A percentile compares a stretch with the other conserved stretches of the same genome.
Conservation (phyloP, 169 alveolate genomes). For the Plasmodium coatneyi region DNA sequence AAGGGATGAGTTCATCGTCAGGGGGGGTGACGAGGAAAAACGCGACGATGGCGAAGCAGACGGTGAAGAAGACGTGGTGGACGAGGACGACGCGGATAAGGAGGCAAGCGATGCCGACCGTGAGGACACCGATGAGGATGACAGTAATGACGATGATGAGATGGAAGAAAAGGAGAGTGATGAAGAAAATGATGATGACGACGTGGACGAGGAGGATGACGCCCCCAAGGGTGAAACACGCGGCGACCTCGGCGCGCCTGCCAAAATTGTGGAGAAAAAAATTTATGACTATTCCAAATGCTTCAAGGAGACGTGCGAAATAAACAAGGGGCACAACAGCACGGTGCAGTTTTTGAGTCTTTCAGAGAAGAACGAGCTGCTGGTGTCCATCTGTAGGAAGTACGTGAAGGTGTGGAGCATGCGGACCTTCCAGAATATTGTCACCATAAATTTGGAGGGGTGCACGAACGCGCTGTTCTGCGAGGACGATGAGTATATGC, state of each 20-base stretch:
- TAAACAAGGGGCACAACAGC: slow-evolving; percentile 80
- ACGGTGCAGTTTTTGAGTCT: slow-evolving; percentile 76
- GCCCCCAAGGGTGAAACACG: slow-evolving; percentile 14
- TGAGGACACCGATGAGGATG: neutral
- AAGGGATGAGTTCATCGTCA: slow-evolving; percentile 57
- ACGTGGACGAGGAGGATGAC: neutral
- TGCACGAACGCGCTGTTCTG: slow-evolving; percentile 78
- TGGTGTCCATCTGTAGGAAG: slow-evolving; percentile 81
- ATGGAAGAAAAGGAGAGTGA: neutral
- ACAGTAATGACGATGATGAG: neutral
- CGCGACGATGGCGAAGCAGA: slow-evolving; percentile 23
- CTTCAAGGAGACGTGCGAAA: slow-evolving; percentile 76
- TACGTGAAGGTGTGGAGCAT: slow-evolving; percentile 81
- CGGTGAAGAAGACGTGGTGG: slow-evolving; percentile 11
- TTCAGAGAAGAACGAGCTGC: slow-evolving; percentile 78
- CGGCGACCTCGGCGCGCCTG: neutral
- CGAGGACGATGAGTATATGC: slow-evolving; percentile 74
- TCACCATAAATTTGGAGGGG: slow-evolving; percentile 76
- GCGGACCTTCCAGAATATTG: slow-evolving; percentile 75
- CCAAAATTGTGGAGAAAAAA: slow-evolving; percentile 62
- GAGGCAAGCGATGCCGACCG: slow-evolving; percentile 42
- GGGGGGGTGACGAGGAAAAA: slow-evolving; percentile 33
- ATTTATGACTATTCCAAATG: slow-evolving; percentile 72
- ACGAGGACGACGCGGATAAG: slow-evolving; percentile 53
- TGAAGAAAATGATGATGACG: neutral